phyloP scores from a whole-genome alignment of 2,329 filamentous ascomycete species.

The Thermoascus crustaceus region DNA sequence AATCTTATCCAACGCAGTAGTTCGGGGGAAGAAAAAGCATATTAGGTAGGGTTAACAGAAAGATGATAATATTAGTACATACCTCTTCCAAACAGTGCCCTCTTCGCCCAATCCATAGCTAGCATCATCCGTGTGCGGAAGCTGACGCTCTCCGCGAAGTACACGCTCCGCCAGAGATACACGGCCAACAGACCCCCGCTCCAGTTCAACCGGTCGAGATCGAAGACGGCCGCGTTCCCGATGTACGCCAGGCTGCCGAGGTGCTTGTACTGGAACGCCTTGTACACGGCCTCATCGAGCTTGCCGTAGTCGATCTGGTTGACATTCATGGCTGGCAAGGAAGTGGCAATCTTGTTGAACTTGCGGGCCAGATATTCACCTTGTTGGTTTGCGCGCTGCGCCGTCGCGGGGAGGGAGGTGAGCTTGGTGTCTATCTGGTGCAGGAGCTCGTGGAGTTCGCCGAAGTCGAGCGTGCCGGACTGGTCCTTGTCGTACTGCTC shows the following conservation, averaged over 20 bases:
- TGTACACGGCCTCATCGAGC: conserved; percentile 84
- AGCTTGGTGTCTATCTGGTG: conserved; percentile 91
- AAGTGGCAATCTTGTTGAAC: conserved; percentile 80
- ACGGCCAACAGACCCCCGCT: conserved; percentile 84
- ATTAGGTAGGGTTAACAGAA: conserved; percentile 1
- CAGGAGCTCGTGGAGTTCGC: conserved; percentile 79
- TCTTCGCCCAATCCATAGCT: conserved; percentile 98
- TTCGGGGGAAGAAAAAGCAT: background rate
- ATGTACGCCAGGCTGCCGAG: conserved; percentile 89
- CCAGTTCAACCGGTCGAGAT: conserved; percentile 70
- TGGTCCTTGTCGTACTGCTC: conserved; percentile 87
- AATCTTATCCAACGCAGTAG: background rate
- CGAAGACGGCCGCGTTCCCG: conserved; percentile 93
- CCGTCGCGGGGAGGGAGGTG: conserved; percentile 87
- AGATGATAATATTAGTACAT: no score
- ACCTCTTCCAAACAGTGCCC: conserved; percentile 93
- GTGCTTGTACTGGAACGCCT: conserved; percentile 88
- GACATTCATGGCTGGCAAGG: conserved; percentile 62
- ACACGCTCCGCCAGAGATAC: conserved; percentile 91
- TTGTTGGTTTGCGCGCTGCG: conserved; percentile 93
- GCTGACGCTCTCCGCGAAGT: conserved; percentile 96
- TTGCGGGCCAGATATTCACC: conserved; percentile 87
- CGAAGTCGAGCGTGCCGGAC: conserved; percentile 86
- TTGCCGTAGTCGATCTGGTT: conserved; percentile 86
- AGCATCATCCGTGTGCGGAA: conserved; percentile 78